These are phyloP conservation scores for Lasiodiplodia citricola DNA, from an alignment of 2,329 filamentous ascomycete genomes.

Conservation along the genomic window DNA sequence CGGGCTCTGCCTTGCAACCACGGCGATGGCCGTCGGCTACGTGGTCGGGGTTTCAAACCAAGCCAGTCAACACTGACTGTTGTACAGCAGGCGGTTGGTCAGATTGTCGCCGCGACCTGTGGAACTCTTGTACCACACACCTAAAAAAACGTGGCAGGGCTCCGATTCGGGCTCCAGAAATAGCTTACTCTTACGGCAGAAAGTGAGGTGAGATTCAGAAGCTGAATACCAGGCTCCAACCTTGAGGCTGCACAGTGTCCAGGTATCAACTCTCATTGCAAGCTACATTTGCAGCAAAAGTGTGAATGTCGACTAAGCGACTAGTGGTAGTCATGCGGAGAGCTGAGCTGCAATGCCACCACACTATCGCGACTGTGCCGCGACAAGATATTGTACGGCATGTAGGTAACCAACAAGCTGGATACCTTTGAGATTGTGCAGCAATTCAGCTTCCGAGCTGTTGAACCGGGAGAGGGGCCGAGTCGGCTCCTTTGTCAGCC, in stretches of 20 bases:
- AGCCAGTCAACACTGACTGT: neutral
- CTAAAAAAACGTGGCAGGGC: neutral
- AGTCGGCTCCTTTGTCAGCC: conserved; percentile 1
- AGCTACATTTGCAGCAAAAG: neutral
- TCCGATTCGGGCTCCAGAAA: neutral
- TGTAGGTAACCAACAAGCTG: neutral
- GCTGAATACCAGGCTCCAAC: neutral
- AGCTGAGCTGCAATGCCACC: conserved; percentile 1
- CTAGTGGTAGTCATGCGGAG: neutral
- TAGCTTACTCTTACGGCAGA: neutral
- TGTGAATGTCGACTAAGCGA: neutral
- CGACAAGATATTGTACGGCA: neutral
- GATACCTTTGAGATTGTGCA: neutral
- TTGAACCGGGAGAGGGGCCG: conserved; percentile 14
- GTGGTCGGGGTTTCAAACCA: neutral
- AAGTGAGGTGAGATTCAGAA: neutral
- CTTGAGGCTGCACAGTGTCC: conserved; percentile 42
- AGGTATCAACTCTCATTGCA: conserved; percentile 47
- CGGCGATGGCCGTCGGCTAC: neutral
- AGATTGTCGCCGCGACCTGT: neutral
- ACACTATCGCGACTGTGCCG: neutral
- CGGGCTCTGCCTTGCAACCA: neutral
- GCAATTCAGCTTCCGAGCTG: neutral
- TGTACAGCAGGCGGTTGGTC: neutral
- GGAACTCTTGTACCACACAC: neutral